A percentile compares a stretch with the other conserved stretches of the same genome.
phyloP scores from a whole-genome alignment of 306 rosid species.

The Trichosanthes cucumerina region DNA sequence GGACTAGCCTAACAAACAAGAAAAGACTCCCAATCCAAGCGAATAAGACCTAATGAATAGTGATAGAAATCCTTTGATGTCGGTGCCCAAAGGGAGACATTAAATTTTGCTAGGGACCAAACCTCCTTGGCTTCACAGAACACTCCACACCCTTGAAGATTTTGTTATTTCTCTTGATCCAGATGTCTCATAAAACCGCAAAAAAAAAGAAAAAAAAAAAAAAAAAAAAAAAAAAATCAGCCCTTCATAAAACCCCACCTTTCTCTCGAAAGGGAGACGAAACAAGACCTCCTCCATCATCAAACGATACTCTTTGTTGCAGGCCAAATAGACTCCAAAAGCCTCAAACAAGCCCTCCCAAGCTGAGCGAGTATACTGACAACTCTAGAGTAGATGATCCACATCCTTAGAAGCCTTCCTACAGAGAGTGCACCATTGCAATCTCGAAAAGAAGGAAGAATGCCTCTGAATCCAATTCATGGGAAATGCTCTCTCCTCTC shows the following conservation, averaged over 20 bases:
- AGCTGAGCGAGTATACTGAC: not conserved
- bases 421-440: not conserved
- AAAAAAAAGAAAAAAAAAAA: too few relatives aligned
- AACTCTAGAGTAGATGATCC: not conserved
- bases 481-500: too few relatives aligned
- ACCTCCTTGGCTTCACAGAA: too few relatives aligned
- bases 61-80: not conserved
- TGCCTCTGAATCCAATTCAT: too few relatives aligned
- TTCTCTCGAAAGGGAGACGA: not conserved
- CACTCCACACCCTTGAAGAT: not conserved
- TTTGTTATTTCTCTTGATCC: not conserved
- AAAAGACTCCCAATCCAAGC: too few relatives aligned
- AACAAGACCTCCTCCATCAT: not conserved
- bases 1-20: not conserved
- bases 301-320: not conserved
- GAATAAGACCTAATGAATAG: not conserved
- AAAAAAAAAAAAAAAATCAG: not conserved
- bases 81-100: not conserved
- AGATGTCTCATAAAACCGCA: not conserved
- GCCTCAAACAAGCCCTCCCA: not conserved
- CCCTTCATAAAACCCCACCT: not conserved
- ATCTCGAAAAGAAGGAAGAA: too few relatives aligned
- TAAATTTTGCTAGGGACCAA: too few relatives aligned
- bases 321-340: not conserved
- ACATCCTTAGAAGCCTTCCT: not conserved